Evolutionary conservation across 176 grass and related monocot genomes (phyloP).

Genomic region (Musa itinerans): DNA sequence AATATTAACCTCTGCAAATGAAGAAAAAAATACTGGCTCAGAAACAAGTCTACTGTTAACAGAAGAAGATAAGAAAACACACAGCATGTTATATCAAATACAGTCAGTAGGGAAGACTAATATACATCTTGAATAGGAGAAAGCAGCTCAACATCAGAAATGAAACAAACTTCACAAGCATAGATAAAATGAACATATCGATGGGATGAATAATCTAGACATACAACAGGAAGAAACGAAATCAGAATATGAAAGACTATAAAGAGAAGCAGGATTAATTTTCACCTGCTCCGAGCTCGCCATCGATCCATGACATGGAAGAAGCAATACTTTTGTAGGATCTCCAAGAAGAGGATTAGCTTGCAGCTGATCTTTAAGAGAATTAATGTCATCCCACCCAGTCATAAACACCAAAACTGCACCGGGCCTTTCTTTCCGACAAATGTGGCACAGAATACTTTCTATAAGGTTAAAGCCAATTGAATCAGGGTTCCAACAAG

Average conservation of each 20-base stretch:
- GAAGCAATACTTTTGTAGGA: constrained; percentile 82
- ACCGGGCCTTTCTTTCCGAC: constrained; percentile 68
- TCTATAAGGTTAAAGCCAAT: constrained; percentile 99
- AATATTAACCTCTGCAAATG: constrained; percentile 88
- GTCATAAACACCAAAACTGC: constrained; percentile 99
- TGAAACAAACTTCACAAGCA: background rate
- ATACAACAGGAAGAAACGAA: constrained; percentile 2
- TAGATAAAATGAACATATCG: background rate
- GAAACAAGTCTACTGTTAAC: background rate
- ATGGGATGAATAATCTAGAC: background rate
- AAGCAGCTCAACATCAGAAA: background rate
- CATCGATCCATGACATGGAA: constrained; percentile 95
- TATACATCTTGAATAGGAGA: background rate
- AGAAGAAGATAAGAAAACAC: background rate
- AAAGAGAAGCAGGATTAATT: background rate
- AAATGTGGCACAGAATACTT: constrained; percentile 83
- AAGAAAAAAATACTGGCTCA: constrained; percentile 1
- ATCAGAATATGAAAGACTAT: background rate
- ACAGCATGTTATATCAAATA: constrained; percentile 11
- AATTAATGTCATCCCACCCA: constrained; percentile 99
- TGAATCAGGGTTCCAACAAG: constrained; percentile 95
- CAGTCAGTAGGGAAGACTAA: background rate
- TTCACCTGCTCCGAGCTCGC: constrained; percentile 87
- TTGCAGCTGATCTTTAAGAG: constrained; percentile 88
- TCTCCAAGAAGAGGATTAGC: constrained; percentile 87